phyloP scores from a whole-genome alignment of 2,329 filamentous ascomycete species.

The Colletotrichum abscissum region DNA sequence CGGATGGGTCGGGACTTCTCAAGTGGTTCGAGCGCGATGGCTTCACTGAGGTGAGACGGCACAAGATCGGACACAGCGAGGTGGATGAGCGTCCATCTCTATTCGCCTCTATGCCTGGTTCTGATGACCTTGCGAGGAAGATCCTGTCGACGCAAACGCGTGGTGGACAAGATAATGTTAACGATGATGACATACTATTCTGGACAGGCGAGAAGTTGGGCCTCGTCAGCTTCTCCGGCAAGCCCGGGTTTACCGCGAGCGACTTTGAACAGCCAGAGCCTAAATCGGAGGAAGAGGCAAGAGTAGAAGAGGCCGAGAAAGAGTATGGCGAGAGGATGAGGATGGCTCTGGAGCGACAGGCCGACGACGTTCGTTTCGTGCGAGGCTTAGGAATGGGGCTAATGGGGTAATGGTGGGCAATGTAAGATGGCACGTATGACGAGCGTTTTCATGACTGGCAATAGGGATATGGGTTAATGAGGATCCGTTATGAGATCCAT shows the following conservation, averaged over 20 bases:
- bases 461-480: background rate
- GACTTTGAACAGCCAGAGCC: constrained; percentile 62
- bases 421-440: background rate
- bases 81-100: constrained; percentile 57
- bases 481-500: background rate
- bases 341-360: constrained; percentile 78
- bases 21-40: constrained; percentile 95
- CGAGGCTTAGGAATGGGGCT: constrained; percentile 64
- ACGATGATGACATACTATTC: constrained; percentile 78
- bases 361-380: constrained; percentile 82
- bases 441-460: background rate
- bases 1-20: constrained; percentile 84
- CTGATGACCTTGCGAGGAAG: constrained; percentile 83
- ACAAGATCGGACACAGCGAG: constrained; percentile 67
- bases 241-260: constrained; percentile 58
- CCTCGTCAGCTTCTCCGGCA: constrained; percentile 71
- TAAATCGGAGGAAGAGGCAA: constrained; percentile 57
- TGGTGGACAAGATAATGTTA: constrained; percentile 45
- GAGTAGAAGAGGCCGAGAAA: constrained; percentile 65
- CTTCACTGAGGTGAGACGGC: constrained; percentile 66
- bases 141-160: constrained; percentile 71
- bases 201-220: constrained; percentile 92
- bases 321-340: constrained; percentile 79
- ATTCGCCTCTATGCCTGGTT: constrained; percentile 63
- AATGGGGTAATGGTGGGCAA: constrained; percentile 3